Conservation (phyloP, 768 basidiomycete species). For the Collybia nuda region DNA sequence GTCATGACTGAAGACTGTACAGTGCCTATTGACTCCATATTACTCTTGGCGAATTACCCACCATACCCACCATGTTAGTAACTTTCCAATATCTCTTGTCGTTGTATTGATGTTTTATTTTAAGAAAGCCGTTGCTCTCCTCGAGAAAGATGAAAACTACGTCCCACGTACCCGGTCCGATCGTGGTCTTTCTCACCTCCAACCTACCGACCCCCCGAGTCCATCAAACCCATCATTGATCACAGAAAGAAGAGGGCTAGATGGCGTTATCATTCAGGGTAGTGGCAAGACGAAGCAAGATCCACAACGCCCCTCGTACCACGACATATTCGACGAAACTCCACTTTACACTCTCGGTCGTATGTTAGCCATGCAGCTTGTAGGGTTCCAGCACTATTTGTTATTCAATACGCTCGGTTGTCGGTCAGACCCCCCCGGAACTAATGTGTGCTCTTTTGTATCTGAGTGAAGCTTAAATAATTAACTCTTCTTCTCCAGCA, state of each 20-base stretch:
- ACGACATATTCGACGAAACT: conserved; percentile 54
- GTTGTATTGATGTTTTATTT: no score
- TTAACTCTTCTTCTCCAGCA: no score
- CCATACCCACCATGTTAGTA: conserved; percentile 24
- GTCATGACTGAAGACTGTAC: no score
- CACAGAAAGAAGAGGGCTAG: no score
- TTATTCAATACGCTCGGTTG: conserved; percentile 47
- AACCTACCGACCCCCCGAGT: no score
- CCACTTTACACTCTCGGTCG: conserved; percentile 48
- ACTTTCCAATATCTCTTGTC: no score
- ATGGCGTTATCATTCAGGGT: no score
- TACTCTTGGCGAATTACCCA: conserved; percentile 63
- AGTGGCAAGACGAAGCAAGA: no score
- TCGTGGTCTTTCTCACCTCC: conserved; percentile 43
- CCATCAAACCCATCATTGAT: no score
- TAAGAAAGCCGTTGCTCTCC: no score
- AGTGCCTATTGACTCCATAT: conserved; percentile 61
- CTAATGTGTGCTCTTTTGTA: no score
- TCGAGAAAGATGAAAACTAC: conserved; percentile 84
- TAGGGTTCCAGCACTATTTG: conserved; percentile 55
- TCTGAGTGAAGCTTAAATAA: no score
- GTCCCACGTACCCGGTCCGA: conserved; percentile 55
- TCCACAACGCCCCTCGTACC: conserved; percentile 42
- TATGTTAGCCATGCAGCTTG: conserved; percentile 51
- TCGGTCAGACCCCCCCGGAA: conserved; percentile 45